Percentiles rank a stretch among this genome's conserved stretches.
Conservation (phyloP, 306 rosid species). For the Corylus americana region DNA sequence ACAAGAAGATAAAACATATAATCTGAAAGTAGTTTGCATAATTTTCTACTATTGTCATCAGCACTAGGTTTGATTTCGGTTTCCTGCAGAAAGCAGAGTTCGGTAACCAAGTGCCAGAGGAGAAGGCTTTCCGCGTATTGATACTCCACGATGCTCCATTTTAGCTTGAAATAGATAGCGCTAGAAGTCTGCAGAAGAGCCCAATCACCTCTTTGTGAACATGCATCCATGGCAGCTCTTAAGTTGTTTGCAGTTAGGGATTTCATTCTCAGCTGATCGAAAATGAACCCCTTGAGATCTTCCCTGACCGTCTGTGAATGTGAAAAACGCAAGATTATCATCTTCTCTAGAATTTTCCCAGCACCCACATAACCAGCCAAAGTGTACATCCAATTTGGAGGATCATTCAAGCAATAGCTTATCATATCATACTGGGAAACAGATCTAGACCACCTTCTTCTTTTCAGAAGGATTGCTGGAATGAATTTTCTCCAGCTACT, state of each 20-base stretch:
- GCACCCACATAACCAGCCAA: not conserved
- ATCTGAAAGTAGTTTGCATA: constrained; percentile 30
- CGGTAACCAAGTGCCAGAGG: constrained; percentile 39
- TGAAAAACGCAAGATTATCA: not conserved
- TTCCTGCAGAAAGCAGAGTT: not conserved
- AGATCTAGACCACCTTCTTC: constrained; percentile 22
- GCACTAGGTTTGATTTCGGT: fast-evolving
- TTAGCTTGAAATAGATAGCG: not conserved
- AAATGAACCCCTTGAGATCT: not conserved
- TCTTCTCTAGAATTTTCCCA: not conserved
- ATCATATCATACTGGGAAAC: constrained; percentile 35
- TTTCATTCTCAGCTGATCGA: constrained; percentile 16
- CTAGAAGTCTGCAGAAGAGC: constrained; percentile 16
- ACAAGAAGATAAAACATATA: constrained; percentile 35
- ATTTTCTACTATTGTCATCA: not conserved
- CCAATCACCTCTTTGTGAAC: constrained; percentile 29
- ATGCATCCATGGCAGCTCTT: constrained; percentile 3
- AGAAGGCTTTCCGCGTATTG: constrained; percentile 35
- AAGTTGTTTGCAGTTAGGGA: not conserved
- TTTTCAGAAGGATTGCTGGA: not conserved
- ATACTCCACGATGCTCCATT: constrained; percentile 30
- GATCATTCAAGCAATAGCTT: constrained; percentile 15
- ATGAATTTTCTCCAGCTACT: not conserved
- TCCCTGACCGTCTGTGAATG: not conserved
- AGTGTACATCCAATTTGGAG: not conserved